A percentile compares a stretch with the other conserved stretches of the same genome.
Conservation (phyloP, 2,329 filamentous ascomycete genomes). For the Penicillium aurantiogriseum region DNA sequence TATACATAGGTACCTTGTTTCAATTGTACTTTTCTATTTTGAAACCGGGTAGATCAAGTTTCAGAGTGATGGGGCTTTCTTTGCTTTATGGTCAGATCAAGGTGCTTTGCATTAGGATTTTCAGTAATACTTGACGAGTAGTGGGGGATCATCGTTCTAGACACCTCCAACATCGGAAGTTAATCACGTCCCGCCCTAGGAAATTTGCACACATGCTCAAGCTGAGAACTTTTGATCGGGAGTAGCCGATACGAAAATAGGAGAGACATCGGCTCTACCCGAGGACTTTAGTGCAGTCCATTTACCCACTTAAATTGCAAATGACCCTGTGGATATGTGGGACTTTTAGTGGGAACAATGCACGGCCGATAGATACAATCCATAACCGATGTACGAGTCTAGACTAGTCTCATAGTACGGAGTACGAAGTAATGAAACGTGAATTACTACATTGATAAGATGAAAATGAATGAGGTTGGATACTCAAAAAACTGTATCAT, state of each 20-base stretch:
- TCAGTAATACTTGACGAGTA: neutral
- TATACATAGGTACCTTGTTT: neutral
- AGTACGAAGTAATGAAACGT: neutral
- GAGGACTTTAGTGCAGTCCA: neutral
- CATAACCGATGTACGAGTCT: neutral
- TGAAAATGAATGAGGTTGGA: neutral
- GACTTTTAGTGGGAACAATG: neutral
- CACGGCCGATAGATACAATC: neutral
- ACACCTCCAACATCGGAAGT: neutral
- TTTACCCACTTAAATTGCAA: neutral
- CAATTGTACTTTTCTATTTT: neutral
- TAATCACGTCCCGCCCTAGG: neutral
- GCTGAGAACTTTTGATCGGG: neutral
- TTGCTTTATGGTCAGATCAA: neutral
- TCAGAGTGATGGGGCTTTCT: neutral
- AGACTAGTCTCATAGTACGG: neutral
- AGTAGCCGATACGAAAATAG: neutral
- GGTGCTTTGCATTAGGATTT: neutral
- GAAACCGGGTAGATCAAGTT: neutral
- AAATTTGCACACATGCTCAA: no score
- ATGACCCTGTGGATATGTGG: neutral
- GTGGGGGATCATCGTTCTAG: neutral
- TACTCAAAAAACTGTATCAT: neutral
- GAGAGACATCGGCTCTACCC: neutral
- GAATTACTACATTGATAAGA: neutral